Evolutionary conservation across 331 rosid species (phyloP).

Genomic region (Malus hybrid): DNA sequence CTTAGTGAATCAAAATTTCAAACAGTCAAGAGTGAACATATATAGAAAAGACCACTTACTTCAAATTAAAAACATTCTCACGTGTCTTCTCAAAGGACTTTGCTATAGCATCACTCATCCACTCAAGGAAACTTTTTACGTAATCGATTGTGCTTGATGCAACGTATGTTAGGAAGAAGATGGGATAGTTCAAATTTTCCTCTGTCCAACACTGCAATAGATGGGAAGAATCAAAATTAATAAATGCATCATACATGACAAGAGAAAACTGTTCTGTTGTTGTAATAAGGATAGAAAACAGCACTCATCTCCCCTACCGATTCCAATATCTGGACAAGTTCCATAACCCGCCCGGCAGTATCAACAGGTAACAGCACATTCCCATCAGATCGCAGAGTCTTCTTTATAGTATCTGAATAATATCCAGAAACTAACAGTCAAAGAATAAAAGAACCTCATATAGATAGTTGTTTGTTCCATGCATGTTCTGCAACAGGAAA

Average conservation of each 20-base stretch:
- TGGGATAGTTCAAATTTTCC: conserved; percentile 67
- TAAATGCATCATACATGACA: background rate
- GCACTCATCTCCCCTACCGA: conserved; percentile 30
- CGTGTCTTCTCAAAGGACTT: conserved; percentile 94
- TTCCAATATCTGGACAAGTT: conserved; percentile 81
- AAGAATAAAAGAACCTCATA: conserved; percentile 13
- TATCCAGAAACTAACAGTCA: background rate
- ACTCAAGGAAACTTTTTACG: conserved; percentile 88
- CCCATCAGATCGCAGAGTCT: conserved; percentile 78
- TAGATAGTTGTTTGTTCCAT: background rate
- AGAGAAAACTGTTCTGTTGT: background rate
- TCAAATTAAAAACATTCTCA: conserved; percentile 79
- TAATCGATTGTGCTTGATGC: conserved; percentile 90
- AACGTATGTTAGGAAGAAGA: conserved; percentile 77
- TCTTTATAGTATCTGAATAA: conserved; percentile 59
- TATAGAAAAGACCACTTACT: conserved; percentile 41
- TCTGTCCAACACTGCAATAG: conserved; percentile 87
- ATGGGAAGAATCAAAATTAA: conserved; percentile 23
- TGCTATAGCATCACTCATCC: conserved; percentile 98
- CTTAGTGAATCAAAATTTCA: conserved; percentile 5
- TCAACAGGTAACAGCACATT: conserved; percentile 85
- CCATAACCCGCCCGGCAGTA: conserved; percentile 83
- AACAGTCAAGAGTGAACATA: background rate
- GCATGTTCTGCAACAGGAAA: background rate
- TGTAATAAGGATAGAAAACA: background rate